Percentiles rank a stretch among this genome's conserved stretches.
These are phyloP conservation scores for Gremmenia infestans DNA, from an alignment of 2,329 filamentous ascomycete species.

Conservation along the genomic window DNA sequence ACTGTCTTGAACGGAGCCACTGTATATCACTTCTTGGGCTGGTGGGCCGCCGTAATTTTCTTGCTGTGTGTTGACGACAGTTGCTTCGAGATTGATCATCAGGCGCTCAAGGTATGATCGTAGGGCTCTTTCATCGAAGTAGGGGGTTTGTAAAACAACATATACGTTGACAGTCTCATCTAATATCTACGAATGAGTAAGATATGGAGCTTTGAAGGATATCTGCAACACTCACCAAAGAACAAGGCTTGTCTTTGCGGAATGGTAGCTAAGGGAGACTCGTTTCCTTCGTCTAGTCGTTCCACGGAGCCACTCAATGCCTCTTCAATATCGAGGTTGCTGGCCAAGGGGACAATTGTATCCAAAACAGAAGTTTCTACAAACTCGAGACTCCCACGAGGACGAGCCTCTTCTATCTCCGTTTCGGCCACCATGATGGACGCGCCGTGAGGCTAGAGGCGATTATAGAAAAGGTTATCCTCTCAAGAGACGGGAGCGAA, in stretches of 20 bases:
- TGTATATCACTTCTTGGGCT: slow-evolving; percentile 56
- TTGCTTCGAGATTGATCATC: slow-evolving; percentile 61
- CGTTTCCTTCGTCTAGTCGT: slow-evolving; percentile 32
- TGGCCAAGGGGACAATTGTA: slow-evolving; percentile 55
- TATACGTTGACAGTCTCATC: slow-evolving; percentile 70
- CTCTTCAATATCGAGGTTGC: slow-evolving; percentile 50
- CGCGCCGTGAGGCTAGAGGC: neutral
- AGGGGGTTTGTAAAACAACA: slow-evolving; percentile 61
- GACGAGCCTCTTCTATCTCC: slow-evolving; percentile 31
- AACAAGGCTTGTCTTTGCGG: slow-evolving; percentile 61
- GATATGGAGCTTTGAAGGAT: slow-evolving; percentile 31
- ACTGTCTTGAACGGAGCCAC: slow-evolving; percentile 45
- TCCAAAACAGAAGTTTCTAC: slow-evolving; percentile 54
- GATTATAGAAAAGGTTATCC: too few relatives aligned
- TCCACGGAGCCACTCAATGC: slow-evolving; percentile 41
- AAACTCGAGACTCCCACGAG: slow-evolving; percentile 41
- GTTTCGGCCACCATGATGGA: slow-evolving; percentile 27
- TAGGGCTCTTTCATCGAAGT: slow-evolving; percentile 51
- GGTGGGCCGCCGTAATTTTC: slow-evolving; percentile 42
- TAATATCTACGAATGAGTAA: slow-evolving; percentile 50
- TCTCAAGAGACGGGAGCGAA: too few relatives aligned
- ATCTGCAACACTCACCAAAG: slow-evolving; percentile 55
- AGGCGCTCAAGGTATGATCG: slow-evolving; percentile 57
- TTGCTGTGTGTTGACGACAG: slow-evolving; percentile 53
- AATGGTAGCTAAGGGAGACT: slow-evolving; percentile 48